Evolutionary conservation across 441 rosid species (phyloP), one percentile per base, ranked within the genome.

Genomic region (Adansonia madagascariensis): DNA sequence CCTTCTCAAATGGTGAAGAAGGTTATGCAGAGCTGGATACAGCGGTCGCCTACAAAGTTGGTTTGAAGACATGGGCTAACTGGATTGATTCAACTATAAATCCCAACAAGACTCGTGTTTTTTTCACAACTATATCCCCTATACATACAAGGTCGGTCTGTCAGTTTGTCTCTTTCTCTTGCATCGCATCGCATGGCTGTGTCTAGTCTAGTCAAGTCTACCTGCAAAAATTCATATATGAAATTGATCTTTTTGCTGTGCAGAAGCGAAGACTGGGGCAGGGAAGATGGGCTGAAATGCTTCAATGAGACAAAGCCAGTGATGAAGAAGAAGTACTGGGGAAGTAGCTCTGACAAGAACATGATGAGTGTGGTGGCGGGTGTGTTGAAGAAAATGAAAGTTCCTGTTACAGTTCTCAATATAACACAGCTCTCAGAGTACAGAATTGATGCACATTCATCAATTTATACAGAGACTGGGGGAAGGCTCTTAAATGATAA

Each of bases 111-210:
- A 93, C 98, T 11, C 87, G 86, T 41, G 94, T 92, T 80, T 92
- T 95, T 81, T 95, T 95, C 87, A 91, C 94, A 8, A 92, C 99
- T 0, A 93, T 95, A 94, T 95, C 98, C 27, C 94, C 99, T 27
- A 83, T 94, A 4, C 98, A 95, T 80, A 75, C 94, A 50, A 91
- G 91, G 98, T 94, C 43, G 47, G 27, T 47, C 5, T 44, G 43
- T 77, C 39, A 31, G 39, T 31, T 3, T 31, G 39, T 31, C 39
- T 31, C 4, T 31, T 31, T 31, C 39, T 31, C 39, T 3, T 31
- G 35, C 35, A 31, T 31, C 35, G 39, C 39, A 31, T 31, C 39
- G 39, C 27, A 1, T 12, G 17, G 17, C 14, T 49, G 53, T 49
- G 4, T 31, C 39, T 31, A 31, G 39, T 31, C 39, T 31, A 31